These are phyloP conservation scores for Pseudocercospora vitis DNA, from an alignment of 2,329 filamentous ascomycete genomes.

Conservation along the genomic window DNA sequence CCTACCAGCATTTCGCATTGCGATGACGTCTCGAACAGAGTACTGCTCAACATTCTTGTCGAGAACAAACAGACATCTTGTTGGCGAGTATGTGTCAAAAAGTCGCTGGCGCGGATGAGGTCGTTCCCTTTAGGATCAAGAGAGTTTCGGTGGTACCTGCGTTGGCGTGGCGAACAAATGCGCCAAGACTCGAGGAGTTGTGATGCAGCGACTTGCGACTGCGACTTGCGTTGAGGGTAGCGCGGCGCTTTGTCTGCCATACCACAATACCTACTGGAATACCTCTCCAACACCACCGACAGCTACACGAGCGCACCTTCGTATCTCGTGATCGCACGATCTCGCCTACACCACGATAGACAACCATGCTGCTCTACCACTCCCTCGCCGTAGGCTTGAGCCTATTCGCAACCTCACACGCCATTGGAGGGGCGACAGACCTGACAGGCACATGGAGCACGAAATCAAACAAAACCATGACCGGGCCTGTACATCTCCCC, in stretches of 20 bases:
- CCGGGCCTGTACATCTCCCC: conserved; percentile 60
- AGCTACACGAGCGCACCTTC: neutral
- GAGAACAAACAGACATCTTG: too few species aligned
- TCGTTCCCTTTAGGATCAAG: neutral
- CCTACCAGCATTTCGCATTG: conserved; percentile 3
- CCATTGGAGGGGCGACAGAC: conserved; percentile 35
- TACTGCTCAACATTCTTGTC: neutral
- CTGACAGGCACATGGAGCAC: conserved; percentile 72
- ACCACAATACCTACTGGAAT: too few species aligned
- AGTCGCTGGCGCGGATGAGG: neutral
- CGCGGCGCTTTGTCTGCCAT: neutral
- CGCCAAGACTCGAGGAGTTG: conserved; percentile 1
- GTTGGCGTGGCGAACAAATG: conserved; percentile 2
- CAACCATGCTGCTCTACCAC: conserved; percentile 33
- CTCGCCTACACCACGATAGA: neutral
- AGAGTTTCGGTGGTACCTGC: conserved; percentile 1
- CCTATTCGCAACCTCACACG: conserved; percentile 25
- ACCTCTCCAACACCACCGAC: too few species aligned
- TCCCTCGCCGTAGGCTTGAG: conserved; percentile 32
- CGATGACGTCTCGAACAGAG: neutral
- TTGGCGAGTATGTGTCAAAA: too few species aligned
- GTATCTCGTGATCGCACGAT: neutral
- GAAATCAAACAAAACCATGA: conserved; percentile 68
- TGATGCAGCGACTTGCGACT: neutral
- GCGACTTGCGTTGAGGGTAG: neutral